Evolutionary conservation across 345 rosid species (phyloP).

Genomic region (Citrus reticulata): DNA sequence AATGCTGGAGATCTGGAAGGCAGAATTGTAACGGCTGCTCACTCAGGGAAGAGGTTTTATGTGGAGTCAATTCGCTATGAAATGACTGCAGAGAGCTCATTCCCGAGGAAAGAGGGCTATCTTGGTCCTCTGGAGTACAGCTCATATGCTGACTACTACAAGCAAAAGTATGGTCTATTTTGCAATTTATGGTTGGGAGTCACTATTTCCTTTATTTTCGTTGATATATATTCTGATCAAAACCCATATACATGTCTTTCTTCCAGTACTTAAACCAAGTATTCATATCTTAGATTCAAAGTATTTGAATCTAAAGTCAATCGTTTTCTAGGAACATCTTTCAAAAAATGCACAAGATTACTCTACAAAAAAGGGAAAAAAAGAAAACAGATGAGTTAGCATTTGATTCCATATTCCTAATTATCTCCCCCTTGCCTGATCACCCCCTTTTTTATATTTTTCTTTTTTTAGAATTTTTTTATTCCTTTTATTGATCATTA

Average conservation of each 20-base stretch:
- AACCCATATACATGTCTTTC: background rate
- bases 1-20: slow-evolving; percentile 67
- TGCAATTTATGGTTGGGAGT: background rate
- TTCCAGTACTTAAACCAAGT: background rate
- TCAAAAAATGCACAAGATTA: background rate
- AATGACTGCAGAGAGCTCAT: slow-evolving; percentile 91
- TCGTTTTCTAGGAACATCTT: background rate
- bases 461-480: background rate
- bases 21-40: slow-evolving; percentile 90
- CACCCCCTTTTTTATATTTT: background rate
- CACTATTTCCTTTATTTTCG: background rate
- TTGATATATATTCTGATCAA: background rate
- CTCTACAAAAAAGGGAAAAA: too few species aligned
- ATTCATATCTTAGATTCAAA: background rate
- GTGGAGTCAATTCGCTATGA: slow-evolving; percentile 85
- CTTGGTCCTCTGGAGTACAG: slow-evolving; percentile 96
- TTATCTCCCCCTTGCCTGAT: background rate
- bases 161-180: slow-evolving; percentile 68
- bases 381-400: background rate
- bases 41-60: slow-evolving; percentile 97
- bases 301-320: background rate
- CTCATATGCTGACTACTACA: slow-evolving; percentile 89
- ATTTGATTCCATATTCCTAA: background rate
- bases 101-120: slow-evolving; percentile 98
- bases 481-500: background rate